phyloP scores from a whole-genome alignment of 2,329 filamentous ascomycete species.

The Tolypocladium pustulatum region DNA sequence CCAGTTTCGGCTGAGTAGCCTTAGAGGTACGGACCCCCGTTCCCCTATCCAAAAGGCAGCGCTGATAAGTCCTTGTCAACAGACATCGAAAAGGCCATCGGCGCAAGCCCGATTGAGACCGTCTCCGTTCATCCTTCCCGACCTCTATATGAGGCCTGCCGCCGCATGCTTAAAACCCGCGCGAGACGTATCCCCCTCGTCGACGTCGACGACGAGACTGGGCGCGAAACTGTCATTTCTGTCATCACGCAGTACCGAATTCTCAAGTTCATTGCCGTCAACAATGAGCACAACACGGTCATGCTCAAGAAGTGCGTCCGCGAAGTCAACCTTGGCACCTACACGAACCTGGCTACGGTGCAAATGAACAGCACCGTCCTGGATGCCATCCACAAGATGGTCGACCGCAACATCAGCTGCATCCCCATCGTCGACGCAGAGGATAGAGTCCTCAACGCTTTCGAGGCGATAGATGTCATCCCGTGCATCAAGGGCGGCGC shows the following conservation, averaged over 20 bases:
- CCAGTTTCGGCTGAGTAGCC: conserved; percentile 82
- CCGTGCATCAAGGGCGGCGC: conserved; percentile 86
- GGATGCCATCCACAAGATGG: conserved; percentile 87
- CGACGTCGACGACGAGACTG: conserved; percentile 88
- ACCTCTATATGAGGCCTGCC: conserved; percentile 90
- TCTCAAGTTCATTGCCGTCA: conserved; percentile 96
- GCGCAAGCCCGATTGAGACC: conserved; percentile 83
- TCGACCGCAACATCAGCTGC: conserved; percentile 86
- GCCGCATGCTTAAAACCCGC: conserved; percentile 85
- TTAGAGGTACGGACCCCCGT: conserved; percentile 56
- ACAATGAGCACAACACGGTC: conserved; percentile 74
- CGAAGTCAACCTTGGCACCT: conserved; percentile 79
- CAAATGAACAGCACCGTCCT: conserved; percentile 86
- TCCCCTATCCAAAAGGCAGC: neutral
- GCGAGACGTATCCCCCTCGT: conserved; percentile 89
- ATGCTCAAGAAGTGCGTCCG: conserved; percentile 77
- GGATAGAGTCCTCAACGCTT: conserved; percentile 77
- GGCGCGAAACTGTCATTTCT: conserved; percentile 84
- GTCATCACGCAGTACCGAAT: conserved; percentile 98
- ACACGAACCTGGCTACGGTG: conserved; percentile 68
- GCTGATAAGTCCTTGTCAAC: conserved; percentile 3
- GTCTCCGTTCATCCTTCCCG: conserved; percentile 87
- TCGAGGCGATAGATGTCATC: conserved; percentile 96
- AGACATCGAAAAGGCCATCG: conserved; percentile 95
- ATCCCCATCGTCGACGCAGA: conserved; percentile 83